phyloP scores from a whole-genome alignment of 345 rosid species.

The Syzygium aqueum region DNA sequence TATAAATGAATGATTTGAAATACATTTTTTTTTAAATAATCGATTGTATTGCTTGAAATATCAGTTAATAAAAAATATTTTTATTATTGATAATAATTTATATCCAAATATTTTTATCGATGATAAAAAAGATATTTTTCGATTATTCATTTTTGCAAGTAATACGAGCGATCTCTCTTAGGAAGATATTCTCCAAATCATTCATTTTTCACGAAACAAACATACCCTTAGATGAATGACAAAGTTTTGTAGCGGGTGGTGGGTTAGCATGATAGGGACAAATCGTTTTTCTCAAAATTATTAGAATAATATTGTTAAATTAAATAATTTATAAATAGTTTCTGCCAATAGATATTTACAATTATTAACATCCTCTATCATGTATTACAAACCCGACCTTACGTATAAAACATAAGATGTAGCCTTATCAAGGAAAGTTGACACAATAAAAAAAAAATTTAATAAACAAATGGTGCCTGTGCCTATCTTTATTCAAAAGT shows the following conservation, averaged over 20 bases:
- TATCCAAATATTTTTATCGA: background rate
- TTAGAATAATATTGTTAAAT: background rate
- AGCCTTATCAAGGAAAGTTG: background rate
- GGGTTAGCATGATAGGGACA: background rate
- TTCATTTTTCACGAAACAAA: background rate
- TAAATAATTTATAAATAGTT: background rate
- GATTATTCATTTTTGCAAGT: background rate
- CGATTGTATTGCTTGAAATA: fast-evolving
- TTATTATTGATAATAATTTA: background rate
- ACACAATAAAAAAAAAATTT: background rate
- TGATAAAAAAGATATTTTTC: background rate
- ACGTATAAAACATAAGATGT: background rate
- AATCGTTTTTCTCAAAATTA: background rate
- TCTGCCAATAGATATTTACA: background rate
- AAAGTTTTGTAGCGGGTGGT: background rate
- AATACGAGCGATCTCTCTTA: background rate
- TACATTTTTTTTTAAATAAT: too few relatives aligned
- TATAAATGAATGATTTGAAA: background rate
- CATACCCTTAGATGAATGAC: background rate
- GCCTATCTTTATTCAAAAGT: background rate
- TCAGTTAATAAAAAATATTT: background rate
- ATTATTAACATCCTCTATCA: background rate
- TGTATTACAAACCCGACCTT: background rate
- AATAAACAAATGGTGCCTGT: background rate
- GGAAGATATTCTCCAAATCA: background rate